phyloP scores from a whole-genome alignment of 1,284 basidiomycete species.

The Vanrija sp. region DNA sequence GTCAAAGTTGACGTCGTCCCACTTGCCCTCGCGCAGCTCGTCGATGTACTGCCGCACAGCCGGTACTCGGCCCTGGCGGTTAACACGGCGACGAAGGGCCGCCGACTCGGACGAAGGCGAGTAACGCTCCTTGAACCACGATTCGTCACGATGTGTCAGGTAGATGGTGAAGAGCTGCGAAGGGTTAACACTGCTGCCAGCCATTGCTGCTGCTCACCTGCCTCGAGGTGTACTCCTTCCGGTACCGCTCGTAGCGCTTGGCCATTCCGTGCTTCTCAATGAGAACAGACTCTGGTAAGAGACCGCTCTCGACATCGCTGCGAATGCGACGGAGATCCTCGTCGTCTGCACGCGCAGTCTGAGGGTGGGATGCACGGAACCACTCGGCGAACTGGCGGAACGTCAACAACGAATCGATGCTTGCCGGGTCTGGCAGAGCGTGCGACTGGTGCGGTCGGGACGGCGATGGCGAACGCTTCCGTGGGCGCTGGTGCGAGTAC shows the following conservation, averaged over 20 bases:
- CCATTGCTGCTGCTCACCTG: slow-evolving; percentile 62
- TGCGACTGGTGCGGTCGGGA: slow-evolving; percentile 1
- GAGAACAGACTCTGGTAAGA: slow-evolving; percentile 46
- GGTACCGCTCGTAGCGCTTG: slow-evolving; percentile 79
- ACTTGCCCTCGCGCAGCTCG: slow-evolving; percentile 75
- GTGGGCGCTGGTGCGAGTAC: slow-evolving; percentile 50
- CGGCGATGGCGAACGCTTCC: slow-evolving; percentile 32
- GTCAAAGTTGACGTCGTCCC: slow-evolving; percentile 59
- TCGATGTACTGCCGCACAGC: slow-evolving; percentile 66
- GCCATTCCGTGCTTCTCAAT: slow-evolving; percentile 61
- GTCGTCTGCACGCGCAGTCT: slow-evolving; percentile 55
- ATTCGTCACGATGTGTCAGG: slow-evolving; percentile 81
- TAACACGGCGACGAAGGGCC: slow-evolving; percentile 66
- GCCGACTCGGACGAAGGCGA: slow-evolving; percentile 66
- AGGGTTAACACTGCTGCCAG: background rate
- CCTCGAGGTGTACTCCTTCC: slow-evolving; percentile 74
- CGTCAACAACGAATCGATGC: slow-evolving; percentile 72
- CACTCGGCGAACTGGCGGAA: slow-evolving; percentile 85
- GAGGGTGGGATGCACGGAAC: slow-evolving; percentile 75
- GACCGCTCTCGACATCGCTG: slow-evolving; percentile 21
- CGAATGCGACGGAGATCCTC: slow-evolving; percentile 34
- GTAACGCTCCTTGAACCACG: slow-evolving; percentile 94
- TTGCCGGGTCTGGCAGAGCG: slow-evolving; percentile 62
- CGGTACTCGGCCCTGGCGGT: slow-evolving; percentile 74
- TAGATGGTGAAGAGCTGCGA: slow-evolving; percentile 78